phyloP scores from a whole-genome alignment of 1,284 basidiomycete genomes.

The Irpex rosettiformis region DNA sequence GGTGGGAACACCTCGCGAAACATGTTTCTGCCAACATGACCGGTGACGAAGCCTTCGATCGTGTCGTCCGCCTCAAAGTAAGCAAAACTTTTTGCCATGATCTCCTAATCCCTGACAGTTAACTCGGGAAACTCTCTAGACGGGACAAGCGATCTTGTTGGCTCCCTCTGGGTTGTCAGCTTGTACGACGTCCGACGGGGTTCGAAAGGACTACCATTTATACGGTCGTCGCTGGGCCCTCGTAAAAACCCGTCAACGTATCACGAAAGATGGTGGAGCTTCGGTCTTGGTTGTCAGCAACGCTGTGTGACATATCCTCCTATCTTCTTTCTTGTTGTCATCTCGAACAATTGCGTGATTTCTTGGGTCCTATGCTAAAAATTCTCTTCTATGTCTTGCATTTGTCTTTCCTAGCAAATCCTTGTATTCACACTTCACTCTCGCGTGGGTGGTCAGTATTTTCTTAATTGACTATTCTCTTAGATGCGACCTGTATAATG shows the following conservation, averaged over 20 bases:
- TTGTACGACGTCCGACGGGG: conserved; percentile 2
- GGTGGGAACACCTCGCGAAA: conserved; percentile 66
- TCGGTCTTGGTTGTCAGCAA: conserved; percentile 44
- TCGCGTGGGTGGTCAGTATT: too few species aligned
- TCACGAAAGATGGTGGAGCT: conserved; percentile 62
- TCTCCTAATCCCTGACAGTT: too few species aligned
- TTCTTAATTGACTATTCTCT: too few species aligned
- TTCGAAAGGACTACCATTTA: background rate
- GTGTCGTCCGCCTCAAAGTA: conserved; percentile 63
- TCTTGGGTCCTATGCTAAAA: background rate
- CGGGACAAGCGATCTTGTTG: conserved; percentile 62
- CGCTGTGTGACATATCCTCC: background rate
- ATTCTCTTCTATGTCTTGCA: background rate
- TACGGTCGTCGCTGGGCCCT: conserved; percentile 51
- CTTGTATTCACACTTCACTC: too few species aligned
- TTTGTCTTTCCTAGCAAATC: too few species aligned
- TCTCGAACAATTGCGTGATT: background rate
- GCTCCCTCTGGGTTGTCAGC: conserved; percentile 56
- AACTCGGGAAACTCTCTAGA: too few species aligned
- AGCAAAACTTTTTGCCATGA: background rate
- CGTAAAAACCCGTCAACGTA: conserved; percentile 54
- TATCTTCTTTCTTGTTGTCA: background rate
- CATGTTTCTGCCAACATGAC: conserved; percentile 65
- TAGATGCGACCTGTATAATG: too few species aligned
- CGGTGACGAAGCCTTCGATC: conserved; percentile 56